Conservation (phyloP, 768 basidiomycete genomes). For the Chalciporus pseudorubinellus region DNA sequence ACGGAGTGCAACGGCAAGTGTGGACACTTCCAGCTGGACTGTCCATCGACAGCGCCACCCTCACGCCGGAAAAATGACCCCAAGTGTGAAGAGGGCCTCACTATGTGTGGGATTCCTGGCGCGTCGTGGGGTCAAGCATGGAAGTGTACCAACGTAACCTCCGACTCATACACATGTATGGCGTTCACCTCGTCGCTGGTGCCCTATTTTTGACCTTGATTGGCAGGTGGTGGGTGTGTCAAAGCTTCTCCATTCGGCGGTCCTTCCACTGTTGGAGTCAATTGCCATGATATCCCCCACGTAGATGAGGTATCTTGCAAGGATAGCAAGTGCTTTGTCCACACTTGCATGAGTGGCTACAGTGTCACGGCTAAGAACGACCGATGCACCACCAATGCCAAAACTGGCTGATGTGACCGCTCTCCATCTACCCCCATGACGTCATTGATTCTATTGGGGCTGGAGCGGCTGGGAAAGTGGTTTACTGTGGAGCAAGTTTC, state of each 20-base stretch:
- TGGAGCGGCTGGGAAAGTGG: too few species aligned
- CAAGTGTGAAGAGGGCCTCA: slow-evolving; percentile 22
- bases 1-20: slow-evolving; percentile 34
- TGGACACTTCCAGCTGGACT: slow-evolving; percentile 21
- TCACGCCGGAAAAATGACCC: slow-evolving; percentile 17
- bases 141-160: slow-evolving; percentile 31
- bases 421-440: not conserved
- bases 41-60: slow-evolving; percentile 13
- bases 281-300: slow-evolving; percentile 33
- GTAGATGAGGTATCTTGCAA: slow-evolving; percentile 31
- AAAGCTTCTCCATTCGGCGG: slow-evolving; percentile 20
- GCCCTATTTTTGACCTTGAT: not conserved
- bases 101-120: slow-evolving; percentile 26
- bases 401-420: not conserved
- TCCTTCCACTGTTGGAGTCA: slow-evolving; percentile 19
- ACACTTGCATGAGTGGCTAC: slow-evolving; percentile 25
- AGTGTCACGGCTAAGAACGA: slow-evolving; percentile 4
- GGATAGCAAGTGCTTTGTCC: slow-evolving; percentile 26
- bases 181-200: not conserved
- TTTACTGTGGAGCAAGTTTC: not conserved
- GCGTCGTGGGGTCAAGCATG: slow-evolving; percentile 18
- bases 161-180: slow-evolving; percentile 32
- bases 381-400: slow-evolving; percentile 9
- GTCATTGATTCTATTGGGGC: not conserved
- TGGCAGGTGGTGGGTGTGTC: slow-evolving; percentile 38